Percentiles rank a stretch among this genome's conserved stretches.
phyloP scores from a whole-genome alignment of 805 yeast genomes.

The Kodamaea jinghongensis region DNA sequence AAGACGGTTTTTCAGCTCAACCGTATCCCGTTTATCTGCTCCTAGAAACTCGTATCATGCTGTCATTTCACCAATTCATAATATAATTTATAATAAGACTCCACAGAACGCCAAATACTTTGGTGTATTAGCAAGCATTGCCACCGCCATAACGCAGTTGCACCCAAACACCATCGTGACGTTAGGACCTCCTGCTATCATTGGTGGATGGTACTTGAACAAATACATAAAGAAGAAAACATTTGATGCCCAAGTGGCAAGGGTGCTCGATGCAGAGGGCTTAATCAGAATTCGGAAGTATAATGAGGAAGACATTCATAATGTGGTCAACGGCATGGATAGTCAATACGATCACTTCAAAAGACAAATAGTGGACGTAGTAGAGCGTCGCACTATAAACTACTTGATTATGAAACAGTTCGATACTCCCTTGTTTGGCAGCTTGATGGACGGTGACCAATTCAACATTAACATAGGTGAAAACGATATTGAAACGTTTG shows the following conservation, averaged over 20 bases:
- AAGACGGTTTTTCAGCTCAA: constrained; percentile 1
- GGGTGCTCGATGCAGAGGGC: constrained; percentile 10
- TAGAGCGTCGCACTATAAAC: constrained; percentile 27
- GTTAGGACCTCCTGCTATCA: constrained; percentile 34
- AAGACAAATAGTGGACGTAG: constrained; percentile 23
- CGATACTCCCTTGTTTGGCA: background rate
- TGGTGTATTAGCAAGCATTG: constrained; percentile 22
- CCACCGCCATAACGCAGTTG: constrained; percentile 29
- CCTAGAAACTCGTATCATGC: constrained; percentile 34
- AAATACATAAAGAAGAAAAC: constrained; percentile 13
- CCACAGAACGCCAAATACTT: constrained; percentile 29
- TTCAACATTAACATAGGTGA: constrained; percentile 22
- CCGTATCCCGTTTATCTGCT: constrained; percentile 7
- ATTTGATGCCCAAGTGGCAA: constrained; percentile 15
- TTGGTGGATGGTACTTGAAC: constrained; percentile 26
- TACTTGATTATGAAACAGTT: constrained; percentile 16
- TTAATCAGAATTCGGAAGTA: constrained; percentile 23
- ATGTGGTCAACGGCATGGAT: constrained; percentile 35
- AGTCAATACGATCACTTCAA: constrained; percentile 36
- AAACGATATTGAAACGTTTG: constrained; percentile 25
- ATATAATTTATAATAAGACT: constrained; percentile 26
- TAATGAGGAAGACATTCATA: constrained; percentile 30
- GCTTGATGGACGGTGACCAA: constrained; percentile 34
- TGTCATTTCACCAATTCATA: constrained; percentile 19
- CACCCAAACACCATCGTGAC: constrained; percentile 37